These are phyloP conservation scores for Apiospora pterosperma DNA, from an alignment of 2,329 filamentous ascomycete genomes.

Conservation along the genomic window DNA sequence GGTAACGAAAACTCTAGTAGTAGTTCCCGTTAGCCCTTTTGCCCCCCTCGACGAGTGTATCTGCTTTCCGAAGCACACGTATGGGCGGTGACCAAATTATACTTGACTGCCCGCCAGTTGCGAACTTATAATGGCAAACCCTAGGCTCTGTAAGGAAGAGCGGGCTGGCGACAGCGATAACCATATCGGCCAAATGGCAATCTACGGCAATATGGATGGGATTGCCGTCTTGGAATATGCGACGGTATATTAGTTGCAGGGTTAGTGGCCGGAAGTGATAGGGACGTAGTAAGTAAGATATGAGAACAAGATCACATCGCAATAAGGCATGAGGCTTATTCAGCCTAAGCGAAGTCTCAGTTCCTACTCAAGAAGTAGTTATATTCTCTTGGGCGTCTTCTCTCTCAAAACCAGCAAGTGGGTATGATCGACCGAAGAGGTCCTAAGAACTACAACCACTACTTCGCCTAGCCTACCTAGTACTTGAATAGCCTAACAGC, in stretches of 20 bases:
- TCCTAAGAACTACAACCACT: neutral
- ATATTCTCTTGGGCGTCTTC: neutral
- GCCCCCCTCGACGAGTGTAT: too few relatives aligned
- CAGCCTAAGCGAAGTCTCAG: too few relatives aligned
- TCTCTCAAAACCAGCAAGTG: neutral
- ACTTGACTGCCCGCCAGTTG: neutral
- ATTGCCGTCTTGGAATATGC: neutral
- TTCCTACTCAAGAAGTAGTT: neutral
- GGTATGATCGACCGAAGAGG: neutral
- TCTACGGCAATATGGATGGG: neutral
- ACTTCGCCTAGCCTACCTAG: neutral
- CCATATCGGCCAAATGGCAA: neutral
- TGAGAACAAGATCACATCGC: too few relatives aligned
- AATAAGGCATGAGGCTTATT: too few relatives aligned
- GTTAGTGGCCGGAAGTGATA: too few relatives aligned
- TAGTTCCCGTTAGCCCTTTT: too few relatives aligned
- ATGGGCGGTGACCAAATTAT: too few relatives aligned
- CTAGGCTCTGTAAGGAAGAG: neutral
- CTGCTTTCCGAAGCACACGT: too few relatives aligned
- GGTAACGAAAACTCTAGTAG: too few relatives aligned
- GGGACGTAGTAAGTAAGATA: too few relatives aligned
- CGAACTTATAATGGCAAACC: neutral
- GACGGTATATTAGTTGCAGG: too few relatives aligned
- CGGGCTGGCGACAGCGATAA: neutral
- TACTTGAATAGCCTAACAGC: conserved; percentile 35